Evolutionary conservation across 73 alveolate genomes (phyloP), one percentile per base, ranked within the genome.

Genomic region (Stentor roeselii): DNA sequence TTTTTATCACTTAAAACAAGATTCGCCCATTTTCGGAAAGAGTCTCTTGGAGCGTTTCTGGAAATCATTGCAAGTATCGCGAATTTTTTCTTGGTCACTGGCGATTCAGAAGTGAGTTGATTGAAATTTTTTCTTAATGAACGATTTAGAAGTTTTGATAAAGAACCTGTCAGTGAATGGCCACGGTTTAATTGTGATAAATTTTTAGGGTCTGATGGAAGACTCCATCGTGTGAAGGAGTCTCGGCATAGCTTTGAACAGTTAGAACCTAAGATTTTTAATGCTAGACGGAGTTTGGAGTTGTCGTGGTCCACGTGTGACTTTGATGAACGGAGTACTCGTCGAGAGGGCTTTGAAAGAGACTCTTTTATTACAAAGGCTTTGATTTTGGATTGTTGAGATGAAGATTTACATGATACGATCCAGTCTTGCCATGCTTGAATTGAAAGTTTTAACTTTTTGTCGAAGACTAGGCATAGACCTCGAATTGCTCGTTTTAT

Each of bases 271-370:
- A 50, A 21, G 67, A 50, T 21, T 50, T 50, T 50, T 50, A 50
- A 50, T 50, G 67, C 67, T 50, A 50, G 67, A 21, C 67, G 67
- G 21, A 50, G 67, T 50, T 50, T 50, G 30, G 67, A 50, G 67
- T 50, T 50, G 21, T 50, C 67, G 21, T 50, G 67, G 67, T 50
- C 67, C 6, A 50, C 67, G 21, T 50, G 67, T 11, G 6, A 11
- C 21, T 50, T 50, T 11, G 30, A 50, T 50, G 67, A 50, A 21
- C 67, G 67, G 21, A 50, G 67, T 6, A 50, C 67, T 6, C 67
- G 67, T 11, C 67, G 67, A 50, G 67, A 50, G 6, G 67, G 67
- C 21, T 50, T 50, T 50, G 67, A 50, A 50, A 50, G 67, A 21
- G 67, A 50, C 67, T 50, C 67, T 50, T 50, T 50, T 6, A 50